phyloP scores from a whole-genome alignment of 305 asterid species.

The Salvia sclarea region DNA sequence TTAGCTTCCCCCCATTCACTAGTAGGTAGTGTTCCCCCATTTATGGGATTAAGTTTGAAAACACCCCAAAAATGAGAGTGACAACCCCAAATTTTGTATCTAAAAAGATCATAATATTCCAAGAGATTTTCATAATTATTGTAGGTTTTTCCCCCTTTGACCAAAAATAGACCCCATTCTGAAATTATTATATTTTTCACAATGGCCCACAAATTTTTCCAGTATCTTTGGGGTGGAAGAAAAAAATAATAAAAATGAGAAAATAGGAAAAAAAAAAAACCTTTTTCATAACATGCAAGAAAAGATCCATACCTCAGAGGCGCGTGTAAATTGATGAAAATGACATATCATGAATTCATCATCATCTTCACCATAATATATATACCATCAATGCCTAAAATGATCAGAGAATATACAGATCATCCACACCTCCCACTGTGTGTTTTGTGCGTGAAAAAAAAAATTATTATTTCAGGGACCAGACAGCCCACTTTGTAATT shows the following conservation, averaged over 20 bases:
- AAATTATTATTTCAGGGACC: constrained; percentile 29
- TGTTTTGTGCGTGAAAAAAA: constrained; percentile 29
- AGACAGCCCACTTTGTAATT: constrained; percentile 8
- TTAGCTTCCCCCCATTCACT: background rate
- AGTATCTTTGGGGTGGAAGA: constrained; percentile 36
- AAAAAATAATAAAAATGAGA: background rate
- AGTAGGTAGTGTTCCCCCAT: constrained; percentile 20
- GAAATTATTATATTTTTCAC: constrained; percentile 4
- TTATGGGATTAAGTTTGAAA: constrained; percentile 24
- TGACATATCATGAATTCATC: constrained; percentile 39
- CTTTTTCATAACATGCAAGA: constrained; percentile 43
- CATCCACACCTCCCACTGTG: constrained; percentile 5
- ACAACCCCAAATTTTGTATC: constrained; percentile 3
- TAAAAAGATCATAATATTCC: background rate
- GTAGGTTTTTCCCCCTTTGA: background rate
- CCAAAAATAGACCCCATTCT: background rate
- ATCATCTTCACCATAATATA: constrained; percentile 31
- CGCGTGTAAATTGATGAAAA: constrained; percentile 39
- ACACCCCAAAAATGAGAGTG: constrained; percentile 9
- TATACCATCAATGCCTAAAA: constrained; percentile 8
- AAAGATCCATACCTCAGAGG: constrained; percentile 28
- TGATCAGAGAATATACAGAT: constrained; percentile 8
- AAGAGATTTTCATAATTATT: background rate
- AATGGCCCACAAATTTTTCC: constrained; percentile 42
- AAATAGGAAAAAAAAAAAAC: background rate